Conservation (phyloP, 2,329 filamentous ascomycete genomes). For the Hymenoscyphus occultus region DNA sequence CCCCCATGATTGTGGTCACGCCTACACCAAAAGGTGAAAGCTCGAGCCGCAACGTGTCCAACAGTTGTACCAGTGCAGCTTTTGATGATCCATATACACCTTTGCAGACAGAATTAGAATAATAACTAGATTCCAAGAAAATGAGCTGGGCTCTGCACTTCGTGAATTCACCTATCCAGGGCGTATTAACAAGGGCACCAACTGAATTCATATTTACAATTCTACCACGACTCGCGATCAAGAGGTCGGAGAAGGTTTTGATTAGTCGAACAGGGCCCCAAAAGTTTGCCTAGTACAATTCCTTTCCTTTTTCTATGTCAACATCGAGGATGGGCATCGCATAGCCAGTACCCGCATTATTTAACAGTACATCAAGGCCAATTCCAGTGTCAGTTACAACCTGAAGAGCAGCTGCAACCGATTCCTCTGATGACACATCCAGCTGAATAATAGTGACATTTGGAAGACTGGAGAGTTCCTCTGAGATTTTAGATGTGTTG, state of each 20-base stretch:
- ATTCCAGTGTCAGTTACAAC: neutral
- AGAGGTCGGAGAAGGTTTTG: neutral
- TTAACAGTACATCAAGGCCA: neutral
- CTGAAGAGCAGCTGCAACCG: neutral
- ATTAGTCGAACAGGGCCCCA: neutral
- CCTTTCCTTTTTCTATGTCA: neutral
- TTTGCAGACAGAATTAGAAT: neutral
- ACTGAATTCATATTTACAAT: neutral
- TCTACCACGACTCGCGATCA: neutral
- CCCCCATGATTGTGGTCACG: neutral
- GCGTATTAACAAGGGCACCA: neutral
- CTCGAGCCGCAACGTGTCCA: neutral
- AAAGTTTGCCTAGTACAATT: neutral
- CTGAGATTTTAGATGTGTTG: neutral
- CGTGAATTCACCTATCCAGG: neutral
- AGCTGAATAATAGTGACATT: neutral
- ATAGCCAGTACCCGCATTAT: neutral
- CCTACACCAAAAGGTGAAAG: neutral
- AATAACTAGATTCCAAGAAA: neutral
- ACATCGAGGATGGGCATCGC: neutral
- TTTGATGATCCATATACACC: neutral
- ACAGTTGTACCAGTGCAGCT: neutral
- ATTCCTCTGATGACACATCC: neutral
- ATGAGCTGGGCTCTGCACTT: no score
- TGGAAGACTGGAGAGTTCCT: neutral